Conservation (phyloP, 2,329 filamentous ascomycete genomes). For the Metarhizium robertsii region DNA sequence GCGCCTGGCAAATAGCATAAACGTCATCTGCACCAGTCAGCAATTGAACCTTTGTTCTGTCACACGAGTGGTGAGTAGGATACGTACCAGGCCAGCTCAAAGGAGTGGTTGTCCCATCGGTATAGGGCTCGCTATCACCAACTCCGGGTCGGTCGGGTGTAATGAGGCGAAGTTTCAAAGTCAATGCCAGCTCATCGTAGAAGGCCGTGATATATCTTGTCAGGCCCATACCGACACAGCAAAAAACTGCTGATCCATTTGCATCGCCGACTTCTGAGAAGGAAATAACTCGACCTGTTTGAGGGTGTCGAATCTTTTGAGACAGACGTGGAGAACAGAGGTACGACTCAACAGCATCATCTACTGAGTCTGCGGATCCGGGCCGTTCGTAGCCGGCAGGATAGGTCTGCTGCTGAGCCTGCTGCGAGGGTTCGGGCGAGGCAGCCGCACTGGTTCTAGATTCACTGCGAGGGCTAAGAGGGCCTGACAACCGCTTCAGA, state of each 20-base stretch:
- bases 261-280: conserved; percentile 96
- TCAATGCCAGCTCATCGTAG: conserved; percentile 89
- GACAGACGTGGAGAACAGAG: conserved; percentile 75
- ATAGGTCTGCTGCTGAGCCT: conserved; percentile 14
- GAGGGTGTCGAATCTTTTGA: conserved; percentile 78
- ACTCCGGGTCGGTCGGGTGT: conserved; percentile 92
- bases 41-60: not conserved
- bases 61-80: not conserved
- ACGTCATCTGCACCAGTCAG: conserved; percentile 56
- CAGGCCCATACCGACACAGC: conserved; percentile 95
- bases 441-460: conserved; percentile 20
- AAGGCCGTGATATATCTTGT: conserved; percentile 95
- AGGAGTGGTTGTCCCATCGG: conserved; percentile 74
- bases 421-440: conserved; percentile 15
- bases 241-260: conserved; percentile 84
- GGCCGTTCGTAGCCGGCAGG: conserved; percentile 60
- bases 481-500: conserved; percentile 48
- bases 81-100: conserved; percentile 83
- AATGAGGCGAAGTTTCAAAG: conserved; percentile 79
- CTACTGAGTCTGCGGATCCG: conserved; percentile 74
- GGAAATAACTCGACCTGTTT: conserved; percentile 79
- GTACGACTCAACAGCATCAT: conserved; percentile 79
- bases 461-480: conserved; percentile 31
- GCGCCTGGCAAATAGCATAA: conserved; percentile 80
- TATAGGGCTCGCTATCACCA: conserved; percentile 79